These are phyloP conservation scores for Chlamydomonas reinhardtii DNA, from an alignment of 163 green algal species.

Conservation along the genomic window DNA sequence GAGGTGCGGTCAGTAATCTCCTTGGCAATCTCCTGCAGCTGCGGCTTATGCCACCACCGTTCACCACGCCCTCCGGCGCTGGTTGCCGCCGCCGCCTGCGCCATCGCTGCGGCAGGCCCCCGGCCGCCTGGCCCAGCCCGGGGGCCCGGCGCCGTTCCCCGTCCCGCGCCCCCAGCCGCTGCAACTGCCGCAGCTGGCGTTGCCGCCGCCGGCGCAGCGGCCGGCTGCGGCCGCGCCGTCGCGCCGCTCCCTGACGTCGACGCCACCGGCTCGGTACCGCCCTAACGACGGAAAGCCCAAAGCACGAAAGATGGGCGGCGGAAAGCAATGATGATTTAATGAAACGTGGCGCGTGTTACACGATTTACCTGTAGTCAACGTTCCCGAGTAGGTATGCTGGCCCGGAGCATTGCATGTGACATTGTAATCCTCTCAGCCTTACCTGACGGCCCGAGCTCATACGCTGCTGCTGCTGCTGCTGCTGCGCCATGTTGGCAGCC, in stretches of 20 bases:
- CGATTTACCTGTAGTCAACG: no score
- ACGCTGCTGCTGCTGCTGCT: slow-evolving; percentile 26
- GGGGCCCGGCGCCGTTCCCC: background rate
- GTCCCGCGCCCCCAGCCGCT: background rate
- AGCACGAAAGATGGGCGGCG: no score
- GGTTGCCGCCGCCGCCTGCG: background rate
- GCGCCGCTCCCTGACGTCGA: background rate
- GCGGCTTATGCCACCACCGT: slow-evolving; percentile 49
- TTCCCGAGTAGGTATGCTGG: no score
- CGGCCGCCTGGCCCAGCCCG: background rate
- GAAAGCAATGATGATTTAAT: background rate
- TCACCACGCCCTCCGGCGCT: background rate
- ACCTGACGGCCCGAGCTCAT: background rate
- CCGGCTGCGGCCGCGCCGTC: background rate
- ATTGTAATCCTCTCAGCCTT: background rate
- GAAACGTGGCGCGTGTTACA: background rate
- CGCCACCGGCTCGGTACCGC: no score
- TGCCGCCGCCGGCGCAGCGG: background rate
- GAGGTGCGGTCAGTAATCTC: slow-evolving; percentile 25
- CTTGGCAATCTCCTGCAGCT: slow-evolving; percentile 34
- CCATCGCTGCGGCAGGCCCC: background rate
- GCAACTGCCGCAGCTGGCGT: background rate
- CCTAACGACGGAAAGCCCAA: no score
- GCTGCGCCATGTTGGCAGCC: background rate
- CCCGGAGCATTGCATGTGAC: no score